Conservation (phyloP, 352 stramenopile species). For the Pythium plurisporium region DNA sequence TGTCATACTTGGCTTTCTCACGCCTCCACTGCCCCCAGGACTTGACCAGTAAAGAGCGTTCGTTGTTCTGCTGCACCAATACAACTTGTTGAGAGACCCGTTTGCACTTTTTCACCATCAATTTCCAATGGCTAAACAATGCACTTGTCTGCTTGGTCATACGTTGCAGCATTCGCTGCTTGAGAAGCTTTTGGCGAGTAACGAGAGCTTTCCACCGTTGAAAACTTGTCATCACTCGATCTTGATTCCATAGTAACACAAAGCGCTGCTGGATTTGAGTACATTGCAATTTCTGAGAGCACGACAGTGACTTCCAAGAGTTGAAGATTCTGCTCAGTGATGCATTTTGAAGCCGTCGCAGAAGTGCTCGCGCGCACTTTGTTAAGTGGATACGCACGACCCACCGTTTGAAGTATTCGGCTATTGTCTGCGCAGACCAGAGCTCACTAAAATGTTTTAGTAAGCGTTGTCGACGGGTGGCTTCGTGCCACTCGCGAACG, state of each 20-base stretch:
- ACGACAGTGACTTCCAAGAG: slow-evolving; percentile 31
- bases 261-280: slow-evolving; percentile 32
- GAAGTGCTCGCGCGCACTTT: background rate
- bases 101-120: background rate
- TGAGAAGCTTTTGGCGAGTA: slow-evolving; percentile 4
- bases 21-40: background rate
- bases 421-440: slow-evolving; percentile 10
- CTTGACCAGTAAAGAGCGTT: background rate
- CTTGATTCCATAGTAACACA: slow-evolving; percentile 21
- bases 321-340: slow-evolving; percentile 30
- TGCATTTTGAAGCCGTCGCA: slow-evolving; percentile 7
- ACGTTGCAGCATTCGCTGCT: background rate
- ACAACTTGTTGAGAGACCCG: too few relatives aligned
- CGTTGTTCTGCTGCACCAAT: too few relatives aligned
- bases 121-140: slow-evolving; percentile 1
- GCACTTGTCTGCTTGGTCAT: background rate
- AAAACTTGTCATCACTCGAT: slow-evolving; percentile 19
- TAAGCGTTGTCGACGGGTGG: slow-evolving; percentile 1
- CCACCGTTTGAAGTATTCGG: slow-evolving; percentile 14
- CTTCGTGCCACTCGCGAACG: slow-evolving; percentile 5
- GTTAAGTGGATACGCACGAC: background rate
- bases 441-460: slow-evolving; percentile 6
- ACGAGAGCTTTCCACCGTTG: slow-evolving; percentile 15
- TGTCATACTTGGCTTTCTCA: background rate
- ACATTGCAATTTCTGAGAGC: slow-evolving; percentile 7